Evolutionary conservation across 1,284 basidiomycete genomes (phyloP).

Genomic region (Cryptococcus deneoformans): DNA sequence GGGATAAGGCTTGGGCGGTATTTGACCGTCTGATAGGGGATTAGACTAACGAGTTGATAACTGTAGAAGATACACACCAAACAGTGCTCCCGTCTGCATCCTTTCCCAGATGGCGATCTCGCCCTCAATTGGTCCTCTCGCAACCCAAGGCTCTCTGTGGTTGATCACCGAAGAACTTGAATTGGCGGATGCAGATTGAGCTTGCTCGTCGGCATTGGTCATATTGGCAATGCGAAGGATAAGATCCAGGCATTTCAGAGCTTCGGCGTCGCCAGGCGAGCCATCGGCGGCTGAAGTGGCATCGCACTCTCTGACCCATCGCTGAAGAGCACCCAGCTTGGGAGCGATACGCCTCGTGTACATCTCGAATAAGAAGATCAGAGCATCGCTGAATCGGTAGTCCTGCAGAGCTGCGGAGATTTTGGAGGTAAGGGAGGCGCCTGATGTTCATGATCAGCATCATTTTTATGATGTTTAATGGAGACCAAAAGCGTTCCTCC

Average conservation of each 20-base stretch:
- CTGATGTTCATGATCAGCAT: constrained; percentile 16
- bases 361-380: constrained; percentile 58
- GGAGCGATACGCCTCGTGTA: constrained; percentile 54
- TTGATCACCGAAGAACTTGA: constrained; percentile 19
- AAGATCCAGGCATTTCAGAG: constrained; percentile 54
- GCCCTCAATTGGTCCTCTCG: constrained; percentile 26
- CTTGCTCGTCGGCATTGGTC: constrained; percentile 9
- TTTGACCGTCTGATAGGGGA: background rate
- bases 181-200: constrained; percentile 3
- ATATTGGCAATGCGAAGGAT: constrained; percentile 54
- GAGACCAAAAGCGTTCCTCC: background rate
- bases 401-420: constrained; percentile 55
- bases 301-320: constrained; percentile 60
- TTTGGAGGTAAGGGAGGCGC: constrained; percentile 52
- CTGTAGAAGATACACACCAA: constrained; percentile 16
- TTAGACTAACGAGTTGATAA: background rate
- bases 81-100: constrained; percentile 34
- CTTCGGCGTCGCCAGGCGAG: constrained; percentile 41
- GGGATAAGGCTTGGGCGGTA: constrained; percentile 24
- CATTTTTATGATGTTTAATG: background rate
- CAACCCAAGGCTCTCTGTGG: constrained; percentile 29
- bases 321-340: constrained; percentile 58
- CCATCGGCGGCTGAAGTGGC: constrained; percentile 50
- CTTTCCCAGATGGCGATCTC: constrained; percentile 43
- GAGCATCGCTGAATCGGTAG: constrained; percentile 52